Base-by-base conservation (phyloP, 2,329 filamentous ascomycete genomes). In the Sclerotinia glacialis region DNA sequence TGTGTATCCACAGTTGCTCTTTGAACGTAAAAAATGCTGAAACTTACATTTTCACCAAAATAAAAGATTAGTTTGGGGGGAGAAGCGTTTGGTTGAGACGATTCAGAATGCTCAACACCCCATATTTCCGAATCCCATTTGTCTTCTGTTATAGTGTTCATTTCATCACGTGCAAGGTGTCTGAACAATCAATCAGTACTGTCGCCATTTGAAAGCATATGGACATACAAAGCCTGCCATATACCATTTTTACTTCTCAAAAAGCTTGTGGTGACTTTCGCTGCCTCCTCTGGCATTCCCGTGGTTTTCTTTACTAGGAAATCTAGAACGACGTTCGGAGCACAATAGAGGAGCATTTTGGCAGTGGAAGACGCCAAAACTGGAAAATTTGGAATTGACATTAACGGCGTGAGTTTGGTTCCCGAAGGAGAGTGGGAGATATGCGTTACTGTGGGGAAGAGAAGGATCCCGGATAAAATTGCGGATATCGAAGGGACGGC, bases 381-480 rank as follows among this genome's bases (percentile, higher is more conserved):
- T 2, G 74, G 69, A 47, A 77, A 74, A n/a, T 72, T 64, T 2
- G 73, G 71, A 40, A 76, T 74, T 14, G 78, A 77, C 53, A 77
- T 78, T 6, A 86, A 72, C 5, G 80, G 70, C 47, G 78, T 77
- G 49, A 88, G 77, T 58, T 82, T 83, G 65, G 78, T 78, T 1
- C 90, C 90, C 37, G 81, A 86, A 0, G 83, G 81, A 1, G 87
- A 90, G 66, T 79, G 77, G 12, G 86, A 85, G 69, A 93, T 87
- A 77, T 92, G 85, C n/a, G 87, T 83, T 47, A 93, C 83, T 1
- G 90, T 92, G 1, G 90, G 89, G 75, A 92, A 92, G 23, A 93
- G 81, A 66, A 93, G 80, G 52, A 92, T 80, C 1, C 83, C 89
- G 37, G 63, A 65, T 21, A 65, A 21, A 6, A 26, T n/a, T 37